Base-by-base conservation (phyloP, 2,329 filamentous ascomycete species). In the Magnaporthiopsis rhizophila region DNA sequence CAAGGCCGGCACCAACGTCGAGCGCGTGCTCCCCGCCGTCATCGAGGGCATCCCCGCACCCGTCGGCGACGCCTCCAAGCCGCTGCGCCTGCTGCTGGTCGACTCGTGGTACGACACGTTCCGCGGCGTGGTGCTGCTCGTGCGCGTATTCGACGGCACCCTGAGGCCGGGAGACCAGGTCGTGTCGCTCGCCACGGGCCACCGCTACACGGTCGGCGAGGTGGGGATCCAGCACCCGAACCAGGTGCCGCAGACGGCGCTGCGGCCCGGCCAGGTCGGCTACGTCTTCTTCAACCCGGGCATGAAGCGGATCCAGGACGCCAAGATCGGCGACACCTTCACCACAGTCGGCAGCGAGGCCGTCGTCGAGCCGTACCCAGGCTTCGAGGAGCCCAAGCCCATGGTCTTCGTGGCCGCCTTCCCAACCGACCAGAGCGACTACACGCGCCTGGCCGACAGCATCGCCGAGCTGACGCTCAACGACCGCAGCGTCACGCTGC, bases 341-440 rank as follows among this genome's bases (percentile, higher is more conserved):
- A 98, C 95, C 0, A 90, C 85, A 1, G 83, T 92, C 3, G 92
- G 91, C 2, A 86, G 80, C 28, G 91, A 97, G 76, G 85, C 86
- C 65, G 72, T 83, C 0, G 92, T 99, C 2, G 83, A 93, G 74
- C 87, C 91, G 15, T 88, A 93, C 64, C 92, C 92, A 0, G 95
- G 94, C 2, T 99, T 99, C 66, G 94, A 97, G 73, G 95, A 99
- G 75, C 94, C 95, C 1, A 96, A 99, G 75, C 90, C 93, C 7
- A 99, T 99, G 95, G 95, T 99, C 5, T 99, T 99, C 70, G 95
- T 99, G 4, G 93, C 94, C 0, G 95, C 95, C 0, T 99, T 97
- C 71, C 95, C 95, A 0, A 92, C 93, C 0, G 93, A 99, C 71
- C 92, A 96, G 69, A 82, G 88, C 70, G 91, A 97, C 74, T 94